These are phyloP conservation scores for Polygonum aviculare DNA, from an alignment of 148 eudicot species.

Conservation along the genomic window DNA sequence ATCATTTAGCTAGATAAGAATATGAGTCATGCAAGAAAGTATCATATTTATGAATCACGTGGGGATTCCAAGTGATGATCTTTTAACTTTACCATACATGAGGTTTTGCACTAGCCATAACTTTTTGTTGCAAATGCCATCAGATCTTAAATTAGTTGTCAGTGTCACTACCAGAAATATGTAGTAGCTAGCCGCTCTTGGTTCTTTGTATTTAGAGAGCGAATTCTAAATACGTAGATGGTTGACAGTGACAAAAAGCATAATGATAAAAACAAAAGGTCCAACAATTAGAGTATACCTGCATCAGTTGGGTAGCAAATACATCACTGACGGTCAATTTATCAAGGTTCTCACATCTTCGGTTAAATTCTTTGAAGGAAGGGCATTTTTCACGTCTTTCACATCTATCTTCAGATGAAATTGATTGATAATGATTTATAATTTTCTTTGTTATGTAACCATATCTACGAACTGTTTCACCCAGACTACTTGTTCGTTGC, in stretches of 20 bases:
- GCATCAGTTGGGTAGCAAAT: constrained; percentile 87
- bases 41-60: background rate
- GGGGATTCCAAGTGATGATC: background rate
- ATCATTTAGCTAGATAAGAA: too few relatives aligned
- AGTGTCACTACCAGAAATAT: background rate
- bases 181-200: background rate
- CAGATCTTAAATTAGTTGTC: background rate
- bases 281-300: constrained; percentile 34
- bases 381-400: constrained; percentile 30
- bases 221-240: background rate
- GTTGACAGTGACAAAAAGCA: background rate
- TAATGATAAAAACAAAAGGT: background rate
- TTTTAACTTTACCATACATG: background rate
- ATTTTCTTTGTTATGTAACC: constrained; percentile 70
- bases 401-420: constrained; percentile 20
- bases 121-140: background rate
- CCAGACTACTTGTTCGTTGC: constrained; percentile 72
- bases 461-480: constrained; percentile 74
- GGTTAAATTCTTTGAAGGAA: constrained; percentile 38
- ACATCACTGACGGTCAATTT: constrained; percentile 90
- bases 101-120: background rate
- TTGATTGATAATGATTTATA: constrained; percentile 32
- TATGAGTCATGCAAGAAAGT: background rate
- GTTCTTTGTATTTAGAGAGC: background rate
- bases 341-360: constrained; percentile 56